A percentile compares a stretch with the other conserved stretches of the same genome.
phyloP scores from a whole-genome alignment of 257 asterid genomes.

The Oldenlandia corymbosa region DNA sequence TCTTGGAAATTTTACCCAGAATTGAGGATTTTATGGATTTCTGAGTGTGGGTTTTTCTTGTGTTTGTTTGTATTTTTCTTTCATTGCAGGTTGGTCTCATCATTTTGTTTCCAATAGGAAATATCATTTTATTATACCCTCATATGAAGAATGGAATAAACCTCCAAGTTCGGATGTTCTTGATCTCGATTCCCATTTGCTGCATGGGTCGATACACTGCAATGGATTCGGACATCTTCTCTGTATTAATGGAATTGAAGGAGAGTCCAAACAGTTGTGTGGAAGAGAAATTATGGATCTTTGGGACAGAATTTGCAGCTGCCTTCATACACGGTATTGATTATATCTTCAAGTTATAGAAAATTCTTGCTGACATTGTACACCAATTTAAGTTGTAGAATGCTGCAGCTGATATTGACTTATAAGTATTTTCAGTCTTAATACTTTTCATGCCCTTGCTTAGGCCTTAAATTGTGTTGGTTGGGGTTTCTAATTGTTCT shows the following conservation, averaged over 20 bases:
- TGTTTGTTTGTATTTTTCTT: constrained; percentile 7
- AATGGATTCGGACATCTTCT: constrained; percentile 84
- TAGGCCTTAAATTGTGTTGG: neutral
- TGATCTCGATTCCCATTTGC: constrained; percentile 57
- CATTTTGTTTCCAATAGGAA: constrained; percentile 77
- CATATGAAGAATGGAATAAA: constrained; percentile 60
- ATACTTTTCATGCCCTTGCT: neutral
- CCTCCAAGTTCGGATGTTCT: constrained; percentile 47
- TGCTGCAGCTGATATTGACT: too few species aligned
- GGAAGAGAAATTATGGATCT: constrained; percentile 83
- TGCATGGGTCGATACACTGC: constrained; percentile 86
- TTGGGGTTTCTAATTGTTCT: neutral
- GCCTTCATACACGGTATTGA: constrained; percentile 53
- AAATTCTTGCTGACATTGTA: neutral
- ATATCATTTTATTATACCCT: constrained; percentile 82
- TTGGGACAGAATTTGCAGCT: constrained; percentile 78
- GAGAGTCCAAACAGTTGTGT: constrained; percentile 57
- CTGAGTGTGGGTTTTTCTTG: too few species aligned
- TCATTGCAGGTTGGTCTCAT: constrained; percentile 73
- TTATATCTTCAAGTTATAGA: neutral
- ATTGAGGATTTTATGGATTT: neutral
- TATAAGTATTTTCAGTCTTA: too few species aligned
- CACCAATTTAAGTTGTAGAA: too few species aligned
- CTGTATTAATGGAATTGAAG: constrained; percentile 77
- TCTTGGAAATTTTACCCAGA: neutral